phyloP scores from a whole-genome alignment of 495 filamentous ascomycete species.

The Penicillium verhagenii region DNA sequence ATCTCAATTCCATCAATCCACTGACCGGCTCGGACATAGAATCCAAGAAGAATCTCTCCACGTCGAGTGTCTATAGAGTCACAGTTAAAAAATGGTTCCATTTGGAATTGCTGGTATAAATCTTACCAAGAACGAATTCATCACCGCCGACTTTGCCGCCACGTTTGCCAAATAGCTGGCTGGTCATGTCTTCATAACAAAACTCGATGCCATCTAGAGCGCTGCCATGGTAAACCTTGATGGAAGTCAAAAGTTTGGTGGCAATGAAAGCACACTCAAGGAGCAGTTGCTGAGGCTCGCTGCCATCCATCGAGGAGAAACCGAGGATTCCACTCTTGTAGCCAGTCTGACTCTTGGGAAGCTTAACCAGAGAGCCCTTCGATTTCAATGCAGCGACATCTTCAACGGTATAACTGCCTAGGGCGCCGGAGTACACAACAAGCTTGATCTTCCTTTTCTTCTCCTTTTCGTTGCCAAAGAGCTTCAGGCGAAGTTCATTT shows the following conservation, averaged over 20 bases:
- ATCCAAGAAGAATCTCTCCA: conserved; percentile 86
- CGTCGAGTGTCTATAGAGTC: conserved; percentile 65
- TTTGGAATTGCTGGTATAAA: not conserved
- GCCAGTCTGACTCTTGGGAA: conserved; percentile 69
- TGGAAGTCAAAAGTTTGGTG: conserved; percentile 69
- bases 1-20: conserved; percentile 94
- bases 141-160: conserved; percentile 74
- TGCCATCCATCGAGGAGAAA: conserved; percentile 66
- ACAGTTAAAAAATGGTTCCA: conserved; percentile 20
- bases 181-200: conserved; percentile 82
- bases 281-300: conserved; percentile 68
- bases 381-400: conserved; percentile 68
- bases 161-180: conserved; percentile 85
- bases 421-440: conserved; percentile 68
- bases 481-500: conserved; percentile 63
- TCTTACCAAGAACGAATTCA: conserved; percentile 74
- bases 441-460: conserved; percentile 69
- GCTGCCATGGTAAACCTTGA: conserved; percentile 75
- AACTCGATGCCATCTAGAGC: conserved; percentile 90
- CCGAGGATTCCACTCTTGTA: conserved; percentile 80
- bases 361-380: conserved; percentile 68
- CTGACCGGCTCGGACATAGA: conserved; percentile 74
- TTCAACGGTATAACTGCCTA: conserved; percentile 69
- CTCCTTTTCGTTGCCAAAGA: conserved; percentile 63
- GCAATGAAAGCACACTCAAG: conserved; percentile 67